These are phyloP conservation scores for Entomophthora muscae DNA, from an alignment of 371 early-diverging fungal genomes.

Conservation along the genomic window DNA sequence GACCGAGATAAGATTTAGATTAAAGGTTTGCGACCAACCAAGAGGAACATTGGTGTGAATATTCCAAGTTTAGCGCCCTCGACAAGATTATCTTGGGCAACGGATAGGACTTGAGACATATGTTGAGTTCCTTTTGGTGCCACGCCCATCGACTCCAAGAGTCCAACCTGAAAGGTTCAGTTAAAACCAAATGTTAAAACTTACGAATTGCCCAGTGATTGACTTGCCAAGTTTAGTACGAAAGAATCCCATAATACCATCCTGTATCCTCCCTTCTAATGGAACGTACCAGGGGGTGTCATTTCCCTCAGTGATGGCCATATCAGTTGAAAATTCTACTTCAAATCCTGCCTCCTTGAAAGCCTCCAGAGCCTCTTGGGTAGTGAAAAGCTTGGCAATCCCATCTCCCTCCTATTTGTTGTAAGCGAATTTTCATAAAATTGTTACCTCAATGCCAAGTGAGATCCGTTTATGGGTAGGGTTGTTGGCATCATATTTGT, in stretches of 20 bases:
- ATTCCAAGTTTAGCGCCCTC: conserved; percentile 52
- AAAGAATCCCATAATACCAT: conserved; percentile 28
- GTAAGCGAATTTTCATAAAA: background rate
- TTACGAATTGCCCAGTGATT: conserved; percentile 15
- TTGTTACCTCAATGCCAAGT: conserved; percentile 51
- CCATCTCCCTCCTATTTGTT: conserved; percentile 50
- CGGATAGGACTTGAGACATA: conserved; percentile 56
- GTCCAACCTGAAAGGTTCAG: conserved; percentile 7
- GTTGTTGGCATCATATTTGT: conserved; percentile 54
- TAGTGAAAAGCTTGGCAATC: conserved; percentile 63
- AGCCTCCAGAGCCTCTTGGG: conserved; percentile 45
- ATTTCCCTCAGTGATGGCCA: conserved; percentile 40
- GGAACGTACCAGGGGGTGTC: conserved; percentile 67
- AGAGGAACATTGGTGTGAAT: conserved; percentile 89
- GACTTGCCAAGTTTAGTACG: conserved; percentile 21
- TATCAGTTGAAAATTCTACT: conserved; percentile 40
- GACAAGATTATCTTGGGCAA: conserved; percentile 62
- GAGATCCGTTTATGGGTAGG: conserved; percentile 52
- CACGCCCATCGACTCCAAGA: conserved; percentile 57
- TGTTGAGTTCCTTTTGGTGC: conserved; percentile 68
- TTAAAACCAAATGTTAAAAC: conserved; percentile 10
- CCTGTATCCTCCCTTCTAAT: conserved; percentile 48
- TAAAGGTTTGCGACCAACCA: conserved; percentile 70
- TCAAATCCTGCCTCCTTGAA: conserved; percentile 73
- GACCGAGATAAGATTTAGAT: too few relatives aligned